Percentiles rank a stretch among this genome's conserved stretches.
These are phyloP conservation scores for Talaromyces adpressus DNA, from an alignment of 495 filamentous ascomycete genomes.

Conservation along the genomic window DNA sequence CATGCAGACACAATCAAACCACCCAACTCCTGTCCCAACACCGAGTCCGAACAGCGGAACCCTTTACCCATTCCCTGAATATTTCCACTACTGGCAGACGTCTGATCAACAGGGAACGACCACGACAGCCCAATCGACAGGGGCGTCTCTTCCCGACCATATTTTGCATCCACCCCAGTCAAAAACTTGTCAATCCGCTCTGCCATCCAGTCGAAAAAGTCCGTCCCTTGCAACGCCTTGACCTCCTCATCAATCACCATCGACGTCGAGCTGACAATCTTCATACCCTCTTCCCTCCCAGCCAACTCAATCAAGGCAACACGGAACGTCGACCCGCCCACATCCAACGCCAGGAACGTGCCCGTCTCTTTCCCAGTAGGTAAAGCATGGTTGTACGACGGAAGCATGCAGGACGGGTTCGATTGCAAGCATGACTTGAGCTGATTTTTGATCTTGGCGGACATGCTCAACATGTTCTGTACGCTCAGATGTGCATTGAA, in stretches of 20 bases:
- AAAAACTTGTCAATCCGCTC: constrained; percentile 50
- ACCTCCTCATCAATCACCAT: constrained; percentile 48
- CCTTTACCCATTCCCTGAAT: constrained; percentile 63
- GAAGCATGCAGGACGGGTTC: constrained; percentile 57
- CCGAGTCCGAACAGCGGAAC: constrained; percentile 51
- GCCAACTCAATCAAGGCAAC: constrained; percentile 53
- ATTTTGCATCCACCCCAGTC: constrained; percentile 28
- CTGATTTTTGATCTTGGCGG: constrained; percentile 52
- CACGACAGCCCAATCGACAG: constrained; percentile 58
- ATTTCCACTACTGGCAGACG: constrained; percentile 48
- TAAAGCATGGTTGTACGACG: constrained; percentile 56
- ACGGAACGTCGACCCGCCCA: constrained; percentile 61
- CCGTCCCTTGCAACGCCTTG: constrained; percentile 43
- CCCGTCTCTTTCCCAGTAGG: constrained; percentile 55
- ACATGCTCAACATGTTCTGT: constrained; percentile 45
- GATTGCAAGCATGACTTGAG: constrained; percentile 45
- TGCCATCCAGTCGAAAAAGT: constrained; percentile 68
- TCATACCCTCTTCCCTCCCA: constrained; percentile 43
- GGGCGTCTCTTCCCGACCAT: constrained; percentile 27
- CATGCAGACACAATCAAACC: constrained; percentile 53
- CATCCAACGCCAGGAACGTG: constrained; percentile 56
- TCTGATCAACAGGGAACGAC: constrained; percentile 64
- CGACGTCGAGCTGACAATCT: constrained; percentile 41
- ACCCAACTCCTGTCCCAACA: constrained; percentile 51
- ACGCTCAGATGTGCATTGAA: constrained; percentile 38